Evolutionary conservation across 1,284 basidiomycete species (phyloP), one percentile per base, ranked within the genome.

Genomic region (Anthracocystis panici-leucophaei): DNA sequence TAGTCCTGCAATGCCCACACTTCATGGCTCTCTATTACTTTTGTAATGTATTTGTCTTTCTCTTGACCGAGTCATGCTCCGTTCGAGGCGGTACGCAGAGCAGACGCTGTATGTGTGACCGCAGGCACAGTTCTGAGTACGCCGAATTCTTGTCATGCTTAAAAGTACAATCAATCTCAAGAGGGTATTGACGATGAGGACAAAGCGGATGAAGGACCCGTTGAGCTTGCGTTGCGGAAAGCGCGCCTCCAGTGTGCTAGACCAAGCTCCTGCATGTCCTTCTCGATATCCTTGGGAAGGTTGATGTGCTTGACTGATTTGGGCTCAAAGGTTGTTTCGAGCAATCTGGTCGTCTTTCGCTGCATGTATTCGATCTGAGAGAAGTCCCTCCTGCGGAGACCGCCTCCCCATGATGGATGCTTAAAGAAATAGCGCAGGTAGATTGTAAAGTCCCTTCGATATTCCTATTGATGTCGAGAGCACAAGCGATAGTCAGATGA

Each of bases 361-460:
- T 79, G 73, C 75, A 85, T 73, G 68, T 84, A 83, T 46, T 85
- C 83, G 46, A 85, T 78, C 25, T 81, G 81, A 2, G 73, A 57
- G 60, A 85, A 84, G 65, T 85, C 83, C 29, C 79, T 60, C 45
- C 73, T 65, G 9, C 62, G 58, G 4, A 85, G 54, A 8, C 77
- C 79, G 23, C 82, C 82, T 38, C 82, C 82, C 75, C 75, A 76
- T 5, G 68, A 70, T 1, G 83, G 83, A 57, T 81, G 80, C 27
- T 78, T 74, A 55, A 85, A 85, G 49, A 79, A 81, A 65, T 85
- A 82, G 21, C 83, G 82, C 33, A 85, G 63, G 63, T 83, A 85
- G 46, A 84, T 68, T 33, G 71, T 77, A 49, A 85, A 85, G 60
- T 79, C 65, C 33, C 71, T 65, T 46, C 73, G 80, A 27, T 77